Evolutionary conservation across 2,329 filamentous ascomycete genomes (phyloP), one percentile per base, ranked within the genome.

Genomic region (Penicillium verrucosum): DNA sequence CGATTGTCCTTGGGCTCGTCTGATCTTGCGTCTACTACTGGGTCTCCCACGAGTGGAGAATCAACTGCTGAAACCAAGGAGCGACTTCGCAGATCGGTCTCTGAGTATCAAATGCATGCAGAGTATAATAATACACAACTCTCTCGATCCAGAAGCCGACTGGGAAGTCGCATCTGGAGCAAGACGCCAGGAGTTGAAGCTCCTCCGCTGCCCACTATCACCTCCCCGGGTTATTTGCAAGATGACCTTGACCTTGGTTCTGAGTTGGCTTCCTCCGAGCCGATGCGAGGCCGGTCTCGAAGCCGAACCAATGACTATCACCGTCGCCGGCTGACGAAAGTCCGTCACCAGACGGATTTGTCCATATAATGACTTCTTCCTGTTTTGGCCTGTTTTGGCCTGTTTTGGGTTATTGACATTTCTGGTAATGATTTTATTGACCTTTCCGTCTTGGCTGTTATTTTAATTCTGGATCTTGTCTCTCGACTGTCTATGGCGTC

Each of bases 271-370:
- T n/a, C 40, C 3, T 27, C 52, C 32, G 65, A 68, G n/a, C 16
- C 48, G 23, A 42, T 51, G 21, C 65, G 70, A 50, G 68, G 66
- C 34, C 60, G 68, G 11, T 47, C 62, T 45, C 62, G 65, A 38
- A 69, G 56, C 43, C 65, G 67, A 25, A 67, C 58, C 46, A 57
- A 69, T 12, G 65, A 66, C 21, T 56, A 59, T 34, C 61, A 61
- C 29, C 61, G 58, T 34, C 57, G 59, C 21, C 60, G 49, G 47
- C 50, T 64, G 48, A 60, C 61, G 7, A 66, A 65, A 42, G 42
- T 58, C 11, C 62, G 51, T 34, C 44, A 44, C 21, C 56, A 56
- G 32, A 21, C 45, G 48, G 65, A 59, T 54, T 8, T 49, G 47
- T 59, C 47, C 53, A 58, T 57, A 61, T 53, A 34, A 60, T 18